phyloP scores from a whole-genome alignment of 2,329 filamentous ascomycete genomes.

The Dothiorella sarmentorum region DNA sequence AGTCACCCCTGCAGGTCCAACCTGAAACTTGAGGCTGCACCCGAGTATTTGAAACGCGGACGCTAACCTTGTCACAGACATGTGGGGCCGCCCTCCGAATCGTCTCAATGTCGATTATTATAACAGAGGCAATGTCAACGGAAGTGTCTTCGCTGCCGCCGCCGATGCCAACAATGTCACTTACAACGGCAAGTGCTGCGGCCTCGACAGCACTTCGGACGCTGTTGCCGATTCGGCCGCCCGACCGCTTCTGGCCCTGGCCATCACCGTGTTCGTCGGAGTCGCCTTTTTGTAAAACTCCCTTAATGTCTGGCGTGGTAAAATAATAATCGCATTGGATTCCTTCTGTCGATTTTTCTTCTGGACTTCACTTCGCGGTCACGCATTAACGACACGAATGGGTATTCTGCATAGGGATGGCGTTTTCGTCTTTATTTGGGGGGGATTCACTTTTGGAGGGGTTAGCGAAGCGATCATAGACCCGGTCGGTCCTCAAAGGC shows the following conservation, averaged over 20 bases:
- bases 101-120: slow-evolving; percentile 43
- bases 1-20: slow-evolving; percentile 21
- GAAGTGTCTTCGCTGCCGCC: slow-evolving; percentile 40
- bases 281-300: slow-evolving; percentile 9
- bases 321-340: not conserved
- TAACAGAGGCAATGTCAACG: slow-evolving; percentile 34
- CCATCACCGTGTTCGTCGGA: slow-evolving; percentile 5
- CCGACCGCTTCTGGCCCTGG: slow-evolving; percentile 3
- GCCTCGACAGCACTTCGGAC: slow-evolving; percentile 28
- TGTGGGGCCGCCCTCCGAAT: slow-evolving; percentile 38
- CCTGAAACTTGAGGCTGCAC: slow-evolving; percentile 9
- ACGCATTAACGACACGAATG: slow-evolving; percentile 14
- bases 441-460: not conserved
- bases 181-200: slow-evolving; percentile 61
- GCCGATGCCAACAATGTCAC: slow-evolving; percentile 65
- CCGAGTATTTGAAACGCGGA: slow-evolving; percentile 4
- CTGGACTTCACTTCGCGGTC: not conserved
- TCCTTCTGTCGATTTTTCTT: not conserved
- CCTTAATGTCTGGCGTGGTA: not conserved
- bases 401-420: slow-evolving; percentile 17
- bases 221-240: slow-evolving; percentile 7
- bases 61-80: slow-evolving; percentile 22
- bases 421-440: slow-evolving; percentile 4
- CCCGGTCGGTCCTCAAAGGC: slow-evolving; percentile 2
- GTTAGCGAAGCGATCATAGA: slow-evolving; percentile 12